Evolutionary conservation across 202 grass and related monocot genomes (phyloP), one percentile per base, ranked within the genome.

Genomic region (Eragrostis tef): DNA sequence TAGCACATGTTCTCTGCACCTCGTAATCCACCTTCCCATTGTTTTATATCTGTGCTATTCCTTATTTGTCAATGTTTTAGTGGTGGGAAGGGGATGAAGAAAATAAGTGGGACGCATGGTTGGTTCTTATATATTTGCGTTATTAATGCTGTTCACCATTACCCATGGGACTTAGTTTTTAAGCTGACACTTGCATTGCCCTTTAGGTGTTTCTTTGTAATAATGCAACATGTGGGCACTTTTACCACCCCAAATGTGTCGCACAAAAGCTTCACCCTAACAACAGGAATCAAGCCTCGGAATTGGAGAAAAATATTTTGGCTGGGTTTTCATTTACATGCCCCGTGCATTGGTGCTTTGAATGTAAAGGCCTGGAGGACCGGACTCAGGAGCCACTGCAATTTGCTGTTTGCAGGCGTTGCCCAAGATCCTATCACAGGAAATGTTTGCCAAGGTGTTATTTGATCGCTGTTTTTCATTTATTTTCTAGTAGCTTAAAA

Each of bases 221-320:
- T 19, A 89, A 89, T 71, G 91, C 91, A 66, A 94, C 91, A 11
- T 94, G 91, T 62, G 91, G 91, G 11, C 85, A 89, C 51, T 94
- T 91, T 64, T 94, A 89, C 86, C 91, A 94, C 60, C 80, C 91
- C 36, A 91, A 79, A 9, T 94, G 92, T 49, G 86, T 91, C 57
- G 86, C 86, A 0, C 63, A 80, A 79, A 76, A 83, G 56, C 78
- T 89, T 71, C 78, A 54, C 46, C 89, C 89, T 76, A 71, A 77
- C 15, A 79, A 82, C 51, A 83, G 79, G 63, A 67, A 71, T 83
- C 74, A 83, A 65, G 68, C 53, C 57, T 87, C 70, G 29, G 81
- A 87, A 73, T 83, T 81, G 54, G 73, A 89, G 78, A 91, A 77
- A 75, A 87, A 86, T 49, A 88, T 94, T 71, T 17, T 64, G 11